Evolutionary conservation across 2,329 filamentous ascomycete genomes (phyloP).

Genomic region (Trichophyton verrucosum): DNA sequence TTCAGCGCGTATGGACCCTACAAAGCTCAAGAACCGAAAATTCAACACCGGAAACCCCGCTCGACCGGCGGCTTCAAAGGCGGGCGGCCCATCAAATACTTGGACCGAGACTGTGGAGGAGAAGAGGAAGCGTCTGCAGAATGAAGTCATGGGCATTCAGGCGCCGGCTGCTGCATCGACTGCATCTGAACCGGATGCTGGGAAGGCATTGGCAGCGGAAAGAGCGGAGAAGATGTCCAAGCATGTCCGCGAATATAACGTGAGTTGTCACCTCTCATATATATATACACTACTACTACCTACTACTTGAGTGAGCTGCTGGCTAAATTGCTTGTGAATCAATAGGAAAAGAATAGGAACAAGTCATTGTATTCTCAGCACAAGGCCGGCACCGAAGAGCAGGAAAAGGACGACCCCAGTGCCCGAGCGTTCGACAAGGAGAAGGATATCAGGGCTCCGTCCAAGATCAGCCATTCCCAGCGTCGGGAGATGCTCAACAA

Average conservation of each 20-base stretch:
- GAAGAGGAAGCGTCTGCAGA: conserved; percentile 64
- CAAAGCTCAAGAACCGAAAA: conserved; percentile 64
- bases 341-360: conserved; percentile 12
- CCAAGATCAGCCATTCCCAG: conserved; percentile 59
- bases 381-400: conserved; percentile 19
- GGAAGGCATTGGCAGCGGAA: conserved; percentile 6
- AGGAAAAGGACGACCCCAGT: conserved; percentile 79
- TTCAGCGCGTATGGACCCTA: conserved; percentile 56
- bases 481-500: conserved; percentile 66
- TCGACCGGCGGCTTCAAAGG: conserved; percentile 30
- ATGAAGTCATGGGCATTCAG: conserved; percentile 65
- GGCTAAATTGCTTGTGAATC: not conserved
- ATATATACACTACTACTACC: not conserved
- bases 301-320: not conserved
- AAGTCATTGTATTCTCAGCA: conserved; percentile 14
- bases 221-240: conserved; percentile 7
- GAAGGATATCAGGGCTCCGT: conserved; percentile 78
- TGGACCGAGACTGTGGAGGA: conserved; percentile 89
- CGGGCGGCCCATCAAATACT: conserved; percentile 36
- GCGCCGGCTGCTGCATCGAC: conserved; percentile 17
- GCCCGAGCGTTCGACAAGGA: conserved; percentile 78
- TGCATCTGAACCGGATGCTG: not conserved
- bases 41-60: conserved; percentile 60
- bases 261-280: conserved; percentile 10
- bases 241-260: conserved; percentile 13